A percentile compares a stretch with the other conserved stretches of the same genome.
phyloP scores from a whole-genome alignment of 2,329 filamentous ascomycete species.

The Colletotrichum gloeosporioides region DNA sequence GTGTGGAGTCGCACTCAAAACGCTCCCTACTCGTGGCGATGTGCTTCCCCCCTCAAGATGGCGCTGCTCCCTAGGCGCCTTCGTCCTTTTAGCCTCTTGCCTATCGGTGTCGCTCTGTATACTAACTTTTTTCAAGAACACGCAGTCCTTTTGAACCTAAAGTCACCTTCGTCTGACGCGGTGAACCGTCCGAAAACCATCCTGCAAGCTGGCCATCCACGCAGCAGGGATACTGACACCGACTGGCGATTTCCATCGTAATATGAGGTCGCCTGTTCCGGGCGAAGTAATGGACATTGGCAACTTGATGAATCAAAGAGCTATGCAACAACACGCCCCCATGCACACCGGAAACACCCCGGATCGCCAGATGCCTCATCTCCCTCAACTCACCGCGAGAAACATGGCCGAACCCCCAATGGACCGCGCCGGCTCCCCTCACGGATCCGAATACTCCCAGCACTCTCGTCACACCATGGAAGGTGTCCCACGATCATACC shows the following conservation, averaged over 20 bases:
- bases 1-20: constrained; percentile 5
- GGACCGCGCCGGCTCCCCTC: constrained; percentile 62
- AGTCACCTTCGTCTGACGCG: constrained; percentile 20
- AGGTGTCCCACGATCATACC: constrained; percentile 54
- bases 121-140: constrained; percentile 11
- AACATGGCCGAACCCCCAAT: constrained; percentile 36
- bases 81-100: neutral
- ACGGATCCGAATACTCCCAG: constrained; percentile 64
- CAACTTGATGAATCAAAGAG: constrained; percentile 58
- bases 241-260: constrained; percentile 23
- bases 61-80: neutral
- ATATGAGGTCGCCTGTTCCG: constrained; percentile 49
- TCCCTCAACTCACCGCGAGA: constrained; percentile 30
- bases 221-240: constrained; percentile 12
- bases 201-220: constrained; percentile 14
- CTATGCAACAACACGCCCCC: constrained; percentile 31
- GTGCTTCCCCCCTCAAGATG: neutral
- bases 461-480: constrained; percentile 54
- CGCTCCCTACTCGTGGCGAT: constrained; percentile 16
- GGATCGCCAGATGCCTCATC: constrained; percentile 27
- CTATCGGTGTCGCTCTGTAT: neutral
- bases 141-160: constrained; percentile 11
- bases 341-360: constrained; percentile 27
- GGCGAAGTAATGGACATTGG: constrained; percentile 59
- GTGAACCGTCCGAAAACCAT: constrained; percentile 8